Conservation (phyloP, 352 stramenopile genomes). For the Sclerospora graminicola region DNA sequence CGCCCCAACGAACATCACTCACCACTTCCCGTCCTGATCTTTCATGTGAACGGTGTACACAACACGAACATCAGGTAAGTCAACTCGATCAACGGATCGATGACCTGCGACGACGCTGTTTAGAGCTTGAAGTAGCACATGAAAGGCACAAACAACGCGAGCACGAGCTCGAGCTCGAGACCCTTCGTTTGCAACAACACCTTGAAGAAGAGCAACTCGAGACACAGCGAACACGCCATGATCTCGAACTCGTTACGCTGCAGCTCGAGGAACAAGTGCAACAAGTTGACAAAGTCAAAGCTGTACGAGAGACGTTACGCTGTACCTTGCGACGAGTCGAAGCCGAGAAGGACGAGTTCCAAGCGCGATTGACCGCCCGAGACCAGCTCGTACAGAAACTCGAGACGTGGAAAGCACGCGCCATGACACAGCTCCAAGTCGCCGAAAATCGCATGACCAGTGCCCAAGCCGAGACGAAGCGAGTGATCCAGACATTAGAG, state of each 20-base stretch:
- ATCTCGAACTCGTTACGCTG: slow-evolving; percentile 11
- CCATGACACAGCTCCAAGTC: slow-evolving; percentile 24
- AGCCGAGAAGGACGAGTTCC: slow-evolving; percentile 14
- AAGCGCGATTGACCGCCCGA: slow-evolving; percentile 5
- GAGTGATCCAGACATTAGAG: slow-evolving; percentile 15
- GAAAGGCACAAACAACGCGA: slow-evolving; percentile 20
- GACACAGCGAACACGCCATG: slow-evolving; percentile 5
- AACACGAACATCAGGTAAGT: slow-evolving; percentile 9
- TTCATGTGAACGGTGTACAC: slow-evolving; percentile 13
- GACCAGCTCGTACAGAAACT: slow-evolving; percentile 16
- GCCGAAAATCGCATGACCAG: slow-evolving; percentile 20
- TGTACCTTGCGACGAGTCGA: slow-evolving; percentile 11
- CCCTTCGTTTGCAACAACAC: slow-evolving; percentile 16
- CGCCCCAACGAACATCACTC: slow-evolving; percentile 3
- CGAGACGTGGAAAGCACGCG: slow-evolving; percentile 12
- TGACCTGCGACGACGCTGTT: slow-evolving; percentile 30
- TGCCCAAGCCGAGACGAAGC: slow-evolving; percentile 17
- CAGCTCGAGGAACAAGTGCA: slow-evolving; percentile 13
- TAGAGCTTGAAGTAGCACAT: slow-evolving; percentile 30
- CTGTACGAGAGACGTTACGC: slow-evolving; percentile 17
- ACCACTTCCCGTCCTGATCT: slow-evolving; percentile 6
- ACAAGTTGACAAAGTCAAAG: slow-evolving; percentile 13
- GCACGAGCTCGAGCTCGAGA: slow-evolving; percentile 13
- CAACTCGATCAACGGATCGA: slow-evolving; percentile 20
- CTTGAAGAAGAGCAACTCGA: slow-evolving; percentile 11